Base-by-base conservation (phyloP, 164 flowering plant species). In the Vitis riparia region DNA sequence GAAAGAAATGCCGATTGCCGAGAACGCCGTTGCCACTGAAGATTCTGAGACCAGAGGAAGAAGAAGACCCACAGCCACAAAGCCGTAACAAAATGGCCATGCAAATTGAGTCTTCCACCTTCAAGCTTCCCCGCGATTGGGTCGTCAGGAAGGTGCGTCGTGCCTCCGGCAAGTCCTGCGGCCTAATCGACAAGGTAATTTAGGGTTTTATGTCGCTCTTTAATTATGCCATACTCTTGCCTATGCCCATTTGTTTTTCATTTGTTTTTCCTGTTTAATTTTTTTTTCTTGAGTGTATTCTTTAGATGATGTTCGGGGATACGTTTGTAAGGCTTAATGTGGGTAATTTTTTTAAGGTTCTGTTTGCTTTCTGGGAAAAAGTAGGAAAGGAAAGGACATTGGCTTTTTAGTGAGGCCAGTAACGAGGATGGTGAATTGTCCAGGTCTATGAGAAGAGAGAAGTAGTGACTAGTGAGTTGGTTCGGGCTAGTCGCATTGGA, bases 91-190 rank as follows among this genome's bases (percentile, higher is more conserved):
- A 30, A 19, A 59, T 29, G 14, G 68, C 67, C 37, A n/a, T 67
- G 66, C 56, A 51, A 67, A 29, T 59, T 27, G 60, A 56, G 16
- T 1, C 68, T 29, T 50, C 19, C 62, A 32, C 15, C 8, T 66
- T 75, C 48, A 59, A 10, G 15, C 50, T 81, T 53, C 81, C 84
- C 3, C 58, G 27, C 5, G 76, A 59, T 55, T 81, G 84, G 84
- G 30, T 44, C 14, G 79, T 78, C 7, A 73, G 66, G 57, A 55
- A 51, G 19, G 55, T 70, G 27, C 75, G 55, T 27, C 81, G 84
- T 50, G 9, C 4, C 47, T 47, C 64, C 67, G 63, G 59, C 51
- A 1, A 9, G 29, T 5, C 59, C 53, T 59, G 70, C 19, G 63
- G 66, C 51, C 60, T 59, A 19, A 30, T 66, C 15, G 84, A 81